Percentiles rank a stretch among this genome's conserved stretches.
phyloP scores from a whole-genome alignment of 805 yeast species.

The Myxozyma melibiosi region DNA sequence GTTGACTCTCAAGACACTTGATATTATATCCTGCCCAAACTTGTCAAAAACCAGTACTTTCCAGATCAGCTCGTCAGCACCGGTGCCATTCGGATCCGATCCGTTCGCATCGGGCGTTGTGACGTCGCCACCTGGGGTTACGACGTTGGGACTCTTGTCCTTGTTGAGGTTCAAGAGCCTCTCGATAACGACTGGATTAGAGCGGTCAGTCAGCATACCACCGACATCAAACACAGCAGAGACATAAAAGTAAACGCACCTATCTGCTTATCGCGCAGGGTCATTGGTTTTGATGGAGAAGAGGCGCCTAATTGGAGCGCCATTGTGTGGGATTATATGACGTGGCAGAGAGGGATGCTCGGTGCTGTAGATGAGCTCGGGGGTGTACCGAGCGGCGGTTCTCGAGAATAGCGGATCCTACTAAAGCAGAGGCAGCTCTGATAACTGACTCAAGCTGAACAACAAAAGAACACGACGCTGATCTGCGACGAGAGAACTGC shows the following conservation, averaged over 20 bases:
- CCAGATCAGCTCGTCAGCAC: slow-evolving; percentile 78
- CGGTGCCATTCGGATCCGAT: slow-evolving; percentile 44
- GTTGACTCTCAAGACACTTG: slow-evolving; percentile 89
- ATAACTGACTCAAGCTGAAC: neutral
- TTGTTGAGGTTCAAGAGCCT: slow-evolving; percentile 84
- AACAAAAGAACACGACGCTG: neutral
- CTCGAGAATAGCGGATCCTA: no score
- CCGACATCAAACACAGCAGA: neutral
- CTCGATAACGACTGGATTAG: slow-evolving; percentile 55
- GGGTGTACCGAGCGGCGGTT: no score
- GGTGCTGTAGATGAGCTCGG: no score
- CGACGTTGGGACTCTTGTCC: slow-evolving; percentile 45
- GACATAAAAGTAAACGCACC: slow-evolving; percentile 11
- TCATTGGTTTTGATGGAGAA: neutral
- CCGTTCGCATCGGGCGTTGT: slow-evolving; percentile 45
- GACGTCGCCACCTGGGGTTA: slow-evolving; percentile 45
- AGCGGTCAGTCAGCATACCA: neutral
- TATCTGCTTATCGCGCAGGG: slow-evolving; percentile 34
- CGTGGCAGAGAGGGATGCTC: no score
- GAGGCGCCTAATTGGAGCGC: slow-evolving; percentile 1
- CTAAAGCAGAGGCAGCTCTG: no score
- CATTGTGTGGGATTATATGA: neutral
- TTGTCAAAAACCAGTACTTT: slow-evolving; percentile 83
- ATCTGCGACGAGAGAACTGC: no score
- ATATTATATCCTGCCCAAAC: slow-evolving; percentile 79